Base-by-base conservation (phyloP, 768 basidiomycete genomes). In the Coprinopsis cinerea region DNA sequence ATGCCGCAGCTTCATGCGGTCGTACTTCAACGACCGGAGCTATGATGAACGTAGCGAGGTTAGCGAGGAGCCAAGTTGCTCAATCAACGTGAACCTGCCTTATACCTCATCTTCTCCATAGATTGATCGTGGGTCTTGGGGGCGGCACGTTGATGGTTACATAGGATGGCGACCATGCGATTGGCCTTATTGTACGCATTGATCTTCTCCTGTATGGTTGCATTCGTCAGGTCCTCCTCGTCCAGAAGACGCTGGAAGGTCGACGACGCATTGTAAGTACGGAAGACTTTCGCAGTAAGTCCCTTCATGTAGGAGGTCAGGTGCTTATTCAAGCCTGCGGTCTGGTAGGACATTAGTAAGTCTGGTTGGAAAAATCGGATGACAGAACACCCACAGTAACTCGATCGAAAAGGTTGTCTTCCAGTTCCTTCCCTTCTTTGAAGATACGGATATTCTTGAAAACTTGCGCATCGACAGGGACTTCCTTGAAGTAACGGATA, bases 371-470 rank as follows among this genome's bases (percentile, higher is more conserved):
- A 35, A 41, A 36, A 25, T n/a, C n/a, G n/a, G n/a, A n/a, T n/a
- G n/a, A n/a, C n/a, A n/a, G 7, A 17, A n/a, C 65, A 37, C 89
- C 65, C 67, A 97, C 95, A 47, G 81, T 91, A 55, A 99, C 84
- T 37, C 96, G 92, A 68, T 99, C 96, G 57, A 99, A 98, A 46
- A 99, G 64, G 53, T 85, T 82, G 63, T 98, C 94, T 14, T 82
- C 81, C 53, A 90, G 87, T 40, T 77, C 74, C 74, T 97, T 97
- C 59, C 85, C 86, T 25, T 91, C 85, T 67, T 99, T 98, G 81
- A 96, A 98, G 55, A 97, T 83, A 55, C 88, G 86, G 61, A 99
- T 83, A 67, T 98, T 99, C 75, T 97, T 98, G 82, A 93, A 99
- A 28, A 99, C 85, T 64, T 94, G 93, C 13, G 82, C 68, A 49